A percentile compares a stretch with the other conserved stretches of the same genome.
Conservation (phyloP, 1,139 yeast species). For the Komagataea norvegica region DNA sequence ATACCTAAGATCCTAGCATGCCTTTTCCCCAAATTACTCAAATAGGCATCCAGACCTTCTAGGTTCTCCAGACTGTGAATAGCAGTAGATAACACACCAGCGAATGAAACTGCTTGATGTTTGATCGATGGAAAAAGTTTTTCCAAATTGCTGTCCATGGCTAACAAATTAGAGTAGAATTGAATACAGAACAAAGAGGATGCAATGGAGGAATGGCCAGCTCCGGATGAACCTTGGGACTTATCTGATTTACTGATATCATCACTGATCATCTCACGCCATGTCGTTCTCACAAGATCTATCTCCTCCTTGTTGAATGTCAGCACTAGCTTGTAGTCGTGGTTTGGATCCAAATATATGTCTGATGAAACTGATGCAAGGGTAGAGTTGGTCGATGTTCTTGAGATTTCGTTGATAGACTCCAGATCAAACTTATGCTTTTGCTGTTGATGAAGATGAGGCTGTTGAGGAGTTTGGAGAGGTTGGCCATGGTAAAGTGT, state of each 20-base stretch:
- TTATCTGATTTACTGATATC: constrained; percentile 17
- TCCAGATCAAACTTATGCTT: constrained; percentile 6
- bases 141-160: constrained; percentile 50
- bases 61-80: constrained; percentile 42
- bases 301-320: constrained; percentile 34
- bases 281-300: constrained; percentile 35
- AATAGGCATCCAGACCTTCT: constrained; percentile 51
- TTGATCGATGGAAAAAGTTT: constrained; percentile 58
- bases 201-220: constrained; percentile 33
- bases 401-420: constrained; percentile 11
- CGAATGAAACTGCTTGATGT: constrained; percentile 74
- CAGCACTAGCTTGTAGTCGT: constrained; percentile 23
- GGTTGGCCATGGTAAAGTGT: constrained; percentile 7
- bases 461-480: background rate
- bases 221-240: constrained; percentile 9
- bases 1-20: constrained; percentile 74
- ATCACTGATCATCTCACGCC: constrained; percentile 34
- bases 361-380: constrained; percentile 10
- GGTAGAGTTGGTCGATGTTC: constrained; percentile 9
- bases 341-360: constrained; percentile 9
- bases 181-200: constrained; percentile 56
- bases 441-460: background rate
- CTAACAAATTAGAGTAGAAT: constrained; percentile 53
- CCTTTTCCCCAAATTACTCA: constrained; percentile 63
- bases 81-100: constrained; percentile 70